Evolutionary conservation across 2,329 filamentous ascomycete species (phyloP).

Genomic region (Cercospora berteroae): DNA sequence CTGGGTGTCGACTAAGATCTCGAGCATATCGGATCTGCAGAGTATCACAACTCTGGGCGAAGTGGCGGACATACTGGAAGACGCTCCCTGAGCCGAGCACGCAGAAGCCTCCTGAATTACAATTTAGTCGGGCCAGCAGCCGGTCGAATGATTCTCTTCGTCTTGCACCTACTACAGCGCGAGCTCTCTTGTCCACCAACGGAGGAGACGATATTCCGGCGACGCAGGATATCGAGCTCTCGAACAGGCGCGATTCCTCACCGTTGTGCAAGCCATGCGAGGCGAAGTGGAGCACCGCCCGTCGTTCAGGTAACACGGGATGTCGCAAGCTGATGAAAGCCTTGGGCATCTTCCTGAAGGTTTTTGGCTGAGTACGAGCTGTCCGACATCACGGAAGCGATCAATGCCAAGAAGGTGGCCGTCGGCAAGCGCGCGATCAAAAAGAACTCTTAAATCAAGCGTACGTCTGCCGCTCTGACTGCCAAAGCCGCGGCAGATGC

Average conservation of each 20-base stretch:
- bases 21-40: neutral
- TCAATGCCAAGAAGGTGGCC: too few species aligned
- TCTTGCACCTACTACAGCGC: neutral
- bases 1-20: neutral
- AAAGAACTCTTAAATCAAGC: too few species aligned
- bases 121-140: neutral
- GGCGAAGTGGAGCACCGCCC: too few species aligned
- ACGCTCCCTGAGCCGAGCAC: neutral
- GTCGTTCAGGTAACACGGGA: too few species aligned
- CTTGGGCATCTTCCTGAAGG: too few species aligned
- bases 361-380: too few species aligned
- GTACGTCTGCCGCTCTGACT: too few species aligned
- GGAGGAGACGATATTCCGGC: neutral
- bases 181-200: neutral
- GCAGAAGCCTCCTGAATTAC: neutral
- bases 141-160: neutral
- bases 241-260: neutral
- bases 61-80: neutral
- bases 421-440: too few species aligned
- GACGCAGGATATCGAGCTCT: neutral
- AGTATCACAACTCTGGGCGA: neutral
- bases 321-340: too few species aligned
- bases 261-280: too few species aligned
- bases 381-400: too few species aligned
- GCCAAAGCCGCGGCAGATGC: too few species aligned